Percentiles rank a stretch among this genome's conserved stretches.
phyloP scores from a whole-genome alignment of 75 land plant genomes.

The Adiantum capillusveneris region DNA sequence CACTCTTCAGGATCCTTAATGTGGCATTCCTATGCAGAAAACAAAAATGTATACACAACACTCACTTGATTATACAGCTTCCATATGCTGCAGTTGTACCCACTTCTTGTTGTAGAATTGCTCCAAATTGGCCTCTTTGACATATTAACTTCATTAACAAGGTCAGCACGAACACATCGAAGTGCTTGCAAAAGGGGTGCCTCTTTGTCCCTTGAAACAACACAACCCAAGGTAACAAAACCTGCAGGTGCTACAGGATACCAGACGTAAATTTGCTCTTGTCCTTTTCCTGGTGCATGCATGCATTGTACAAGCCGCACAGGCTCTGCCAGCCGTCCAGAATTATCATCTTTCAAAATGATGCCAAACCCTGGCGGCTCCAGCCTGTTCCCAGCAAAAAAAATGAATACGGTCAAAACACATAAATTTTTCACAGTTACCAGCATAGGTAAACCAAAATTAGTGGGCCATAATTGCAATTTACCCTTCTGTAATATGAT shows the following conservation, averaged over 20 bases:
- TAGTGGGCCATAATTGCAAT: not conserved
- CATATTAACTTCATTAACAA: conserved; percentile 65
- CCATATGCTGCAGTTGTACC: conserved; percentile 89
- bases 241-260: conserved; percentile 93
- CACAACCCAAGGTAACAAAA: conserved; percentile 77
- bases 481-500: conserved; percentile 88
- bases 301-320: conserved; percentile 66
- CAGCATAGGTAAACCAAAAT: not conserved
- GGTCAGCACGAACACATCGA: conserved; percentile 93
- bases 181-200: conserved; percentile 43
- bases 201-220: conserved; percentile 44
- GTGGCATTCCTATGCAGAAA: too few species aligned
- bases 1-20: too few species aligned
- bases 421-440: not conserved
- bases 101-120: conserved; percentile 44
- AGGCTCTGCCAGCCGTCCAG: conserved; percentile 74
- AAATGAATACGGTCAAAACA: not conserved
- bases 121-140: conserved; percentile 56
- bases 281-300: conserved; percentile 53
- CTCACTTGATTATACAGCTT: conserved; percentile 92
- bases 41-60: conserved; percentile 2
- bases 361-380: conserved; percentile 88
- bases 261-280: conserved; percentile 83
- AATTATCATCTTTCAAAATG: conserved; percentile 54
- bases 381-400: conserved; percentile 36